Evolutionary conservation across 345 rosid species (phyloP).

Genomic region (Carallia brachiata): DNA sequence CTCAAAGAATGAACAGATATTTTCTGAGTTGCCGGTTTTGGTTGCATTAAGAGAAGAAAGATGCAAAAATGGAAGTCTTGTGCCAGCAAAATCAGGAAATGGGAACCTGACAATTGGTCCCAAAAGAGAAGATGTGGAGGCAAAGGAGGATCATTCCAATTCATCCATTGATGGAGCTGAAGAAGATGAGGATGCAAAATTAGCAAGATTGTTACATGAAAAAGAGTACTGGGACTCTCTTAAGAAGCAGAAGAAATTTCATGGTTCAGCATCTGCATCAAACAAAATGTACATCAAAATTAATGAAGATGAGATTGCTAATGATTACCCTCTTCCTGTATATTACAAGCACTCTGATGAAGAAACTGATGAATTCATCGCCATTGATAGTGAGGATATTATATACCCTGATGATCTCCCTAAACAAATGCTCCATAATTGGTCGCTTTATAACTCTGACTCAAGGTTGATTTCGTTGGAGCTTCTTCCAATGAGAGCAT

Average conservation of each 20-base stretch:
- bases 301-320: conserved; percentile 79
- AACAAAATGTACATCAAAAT: conserved; percentile 61
- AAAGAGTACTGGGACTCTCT: conserved; percentile 64
- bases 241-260: conserved; percentile 44
- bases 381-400: conserved; percentile 37
- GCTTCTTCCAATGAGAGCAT: conserved; percentile 73
- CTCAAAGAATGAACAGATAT: conserved; percentile 18
- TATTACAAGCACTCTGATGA: conserved; percentile 50
- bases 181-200: conserved; percentile 61
- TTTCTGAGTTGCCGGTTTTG: conserved; percentile 22
- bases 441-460: conserved; percentile 85
- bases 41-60: conserved; percentile 23
- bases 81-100: conserved; percentile 7
- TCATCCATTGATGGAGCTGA: conserved; percentile 27
- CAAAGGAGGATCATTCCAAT: conserved; percentile 18
- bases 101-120: conserved; percentile 36
- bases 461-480: conserved; percentile 69
- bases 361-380: conserved; percentile 68
- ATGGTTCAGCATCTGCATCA: conserved; percentile 40
- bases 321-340: conserved; percentile 85
- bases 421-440: conserved; percentile 61
- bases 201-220: conserved; percentile 67
- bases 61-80: conserved; percentile 10
- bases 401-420: conserved; percentile 54
- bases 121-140: conserved; percentile 11